phyloP scores from a whole-genome alignment of 1,284 basidiomycete genomes.

The Malassezia japonica region DNA sequence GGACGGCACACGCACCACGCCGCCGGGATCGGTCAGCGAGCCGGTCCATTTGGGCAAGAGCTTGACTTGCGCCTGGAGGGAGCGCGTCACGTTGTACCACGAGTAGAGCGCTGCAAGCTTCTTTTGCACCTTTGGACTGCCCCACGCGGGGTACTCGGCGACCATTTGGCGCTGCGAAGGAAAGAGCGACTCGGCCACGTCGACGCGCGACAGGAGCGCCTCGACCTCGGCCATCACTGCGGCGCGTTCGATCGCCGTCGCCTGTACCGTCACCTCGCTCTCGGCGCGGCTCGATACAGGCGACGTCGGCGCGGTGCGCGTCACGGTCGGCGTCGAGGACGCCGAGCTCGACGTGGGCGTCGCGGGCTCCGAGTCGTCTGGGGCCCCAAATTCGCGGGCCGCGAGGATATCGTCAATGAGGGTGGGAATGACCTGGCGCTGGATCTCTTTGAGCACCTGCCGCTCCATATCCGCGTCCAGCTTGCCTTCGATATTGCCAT shows the following conservation, averaged over 20 bases:
- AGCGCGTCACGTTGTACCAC: conserved; percentile 40
- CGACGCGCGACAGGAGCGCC: conserved; percentile 31
- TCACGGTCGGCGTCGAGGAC: not conserved
- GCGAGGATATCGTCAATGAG: conserved; percentile 70
- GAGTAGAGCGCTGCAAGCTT: conserved; percentile 41
- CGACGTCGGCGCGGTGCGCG: not conserved
- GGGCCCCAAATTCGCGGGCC: conserved; percentile 14
- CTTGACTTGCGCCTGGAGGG: conserved; percentile 31
- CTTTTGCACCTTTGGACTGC: conserved; percentile 23
- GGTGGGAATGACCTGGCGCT: conserved; percentile 67
- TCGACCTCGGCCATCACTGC: conserved; percentile 19
- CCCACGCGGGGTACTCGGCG: conserved; percentile 40
- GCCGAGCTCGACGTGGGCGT: not conserved
- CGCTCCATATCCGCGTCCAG: conserved; percentile 73
- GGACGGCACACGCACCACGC: conserved; percentile 1
- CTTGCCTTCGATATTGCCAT: conserved; percentile 51
- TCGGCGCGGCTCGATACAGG: conserved; percentile 28
- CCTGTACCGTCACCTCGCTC: no score
- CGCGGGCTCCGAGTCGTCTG: not conserved
- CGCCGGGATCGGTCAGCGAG: conserved; percentile 19
- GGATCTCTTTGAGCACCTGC: conserved; percentile 67
- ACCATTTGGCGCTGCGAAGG: conserved; percentile 33
- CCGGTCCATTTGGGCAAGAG: conserved; percentile 46
- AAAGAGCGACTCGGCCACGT: conserved; percentile 40
- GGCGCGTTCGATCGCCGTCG: not conserved